Base-by-base conservation (phyloP, 2,329 filamentous ascomycete genomes). In the Cladosporium sp. region DNA sequence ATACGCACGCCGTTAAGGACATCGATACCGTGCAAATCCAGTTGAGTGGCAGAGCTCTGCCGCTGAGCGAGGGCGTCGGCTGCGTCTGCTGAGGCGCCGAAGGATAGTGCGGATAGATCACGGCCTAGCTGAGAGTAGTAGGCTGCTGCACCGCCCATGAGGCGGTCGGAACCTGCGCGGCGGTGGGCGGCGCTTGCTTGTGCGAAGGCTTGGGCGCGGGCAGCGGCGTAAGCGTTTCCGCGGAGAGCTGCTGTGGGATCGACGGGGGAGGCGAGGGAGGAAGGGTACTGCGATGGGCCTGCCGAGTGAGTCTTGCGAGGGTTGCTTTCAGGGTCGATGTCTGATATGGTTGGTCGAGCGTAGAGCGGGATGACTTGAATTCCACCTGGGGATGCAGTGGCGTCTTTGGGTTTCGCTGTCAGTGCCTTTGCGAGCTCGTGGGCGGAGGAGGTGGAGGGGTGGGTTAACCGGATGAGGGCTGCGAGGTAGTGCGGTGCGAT, bases 1-100 rank as follows among this genome's bases (percentile, higher is more conserved):
- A 96, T 95, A 3, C 87, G 77, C 25, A 90, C 82, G 1, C 86
- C 92, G 65, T 95, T 87, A 42, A 82, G 75, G 1, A 96, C 90
- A 38, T 78, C 83, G 4, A 95, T 82, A 5, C 89, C 88, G 65
- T 97, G 92, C 20, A 97, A 72, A 66, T 97, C 92, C 7, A 94
- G 73, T 16, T 76, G 72, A 1, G 69, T 73, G 1, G 65, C 53
- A 0, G 54, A 54, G 43, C 87, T 91, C 62, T 90, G 85, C 8
- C 70, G 64, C 9, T 83, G 76, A 1, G 92, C 91, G 3, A 85
- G 74, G 0, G 78, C 69, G 59, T 93, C 85, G 1, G 89, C 88
- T 1, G 83, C 83, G 0, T 74, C 74, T n/a, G 82, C 82, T 15
- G 74, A 74, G n/a, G 82, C 78, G 15, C 72, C 71, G 54, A 79